These are phyloP conservation scores for Solanum habrochaites DNA, from an alignment of 257 asterid species.

Conservation along the genomic window DNA sequence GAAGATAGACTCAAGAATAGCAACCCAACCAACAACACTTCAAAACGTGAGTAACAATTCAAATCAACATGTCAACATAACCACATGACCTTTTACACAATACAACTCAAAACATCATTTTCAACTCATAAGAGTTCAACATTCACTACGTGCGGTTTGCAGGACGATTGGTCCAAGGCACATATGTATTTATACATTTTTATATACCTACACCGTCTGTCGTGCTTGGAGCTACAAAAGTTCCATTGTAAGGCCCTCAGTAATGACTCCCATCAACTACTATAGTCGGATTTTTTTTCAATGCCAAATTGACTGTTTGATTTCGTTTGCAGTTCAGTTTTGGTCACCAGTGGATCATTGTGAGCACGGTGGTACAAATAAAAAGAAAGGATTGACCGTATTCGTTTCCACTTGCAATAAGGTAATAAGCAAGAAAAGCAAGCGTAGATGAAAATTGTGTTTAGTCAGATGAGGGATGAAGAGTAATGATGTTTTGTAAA, in stretches of 20 bases:
- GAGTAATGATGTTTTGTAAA: background rate
- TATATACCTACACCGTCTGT: no score
- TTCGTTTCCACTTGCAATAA: background rate
- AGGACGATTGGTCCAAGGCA: no score
- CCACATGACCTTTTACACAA: no score
- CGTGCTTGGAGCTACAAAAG: background rate
- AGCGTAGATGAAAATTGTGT: background rate
- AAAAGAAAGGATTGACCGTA: background rate
- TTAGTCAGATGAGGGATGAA: background rate
- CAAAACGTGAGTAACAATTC: no score
- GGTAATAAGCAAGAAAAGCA: background rate
- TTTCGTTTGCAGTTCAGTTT: background rate
- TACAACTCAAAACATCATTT: no score
- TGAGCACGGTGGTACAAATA: background rate
- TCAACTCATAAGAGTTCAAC: no score
- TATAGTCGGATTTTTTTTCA: background rate
- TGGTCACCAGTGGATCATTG: background rate
- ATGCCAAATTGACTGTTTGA: background rate
- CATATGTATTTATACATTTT: no score
- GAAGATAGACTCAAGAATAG: no score
- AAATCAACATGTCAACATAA: no score
- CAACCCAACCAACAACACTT: no score
- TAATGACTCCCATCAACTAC: background rate
- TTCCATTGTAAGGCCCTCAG: background rate
- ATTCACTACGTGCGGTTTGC: no score